These are phyloP conservation scores for Theileria luwenshuni DNA, from an alignment of 169 alveolate genomes.

Conservation along the genomic window DNA sequence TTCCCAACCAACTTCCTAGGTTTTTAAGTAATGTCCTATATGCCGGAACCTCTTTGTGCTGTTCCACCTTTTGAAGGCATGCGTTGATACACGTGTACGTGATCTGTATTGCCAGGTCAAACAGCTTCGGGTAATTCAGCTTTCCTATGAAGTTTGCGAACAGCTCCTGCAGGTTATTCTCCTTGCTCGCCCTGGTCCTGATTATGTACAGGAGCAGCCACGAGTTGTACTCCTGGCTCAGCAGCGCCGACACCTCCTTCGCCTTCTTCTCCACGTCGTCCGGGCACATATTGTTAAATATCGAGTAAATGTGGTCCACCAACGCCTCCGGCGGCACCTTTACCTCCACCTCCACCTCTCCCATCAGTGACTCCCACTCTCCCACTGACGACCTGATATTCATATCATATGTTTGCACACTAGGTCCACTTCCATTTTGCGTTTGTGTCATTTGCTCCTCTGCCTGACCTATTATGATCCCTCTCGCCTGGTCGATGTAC, in stretches of 20 bases:
- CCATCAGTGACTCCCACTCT: constrained; percentile 76
- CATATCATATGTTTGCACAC: background rate
- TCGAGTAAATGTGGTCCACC: constrained; percentile 73
- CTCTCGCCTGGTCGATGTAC: constrained; percentile 56
- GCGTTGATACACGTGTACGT: constrained; percentile 86
- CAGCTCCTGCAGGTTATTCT: constrained; percentile 86
- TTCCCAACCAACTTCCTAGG: constrained; percentile 90
- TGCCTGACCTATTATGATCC: constrained; percentile 52
- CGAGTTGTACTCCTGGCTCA: constrained; percentile 78
- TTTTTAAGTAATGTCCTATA: constrained; percentile 86
- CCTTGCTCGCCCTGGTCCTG: constrained; percentile 89
- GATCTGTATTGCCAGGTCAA: constrained; percentile 75
- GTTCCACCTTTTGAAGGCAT: constrained; percentile 75
- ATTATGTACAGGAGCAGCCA: constrained; percentile 89
- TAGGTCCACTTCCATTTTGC: background rate
- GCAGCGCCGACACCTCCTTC: constrained; percentile 71
- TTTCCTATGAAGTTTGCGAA: constrained; percentile 82
- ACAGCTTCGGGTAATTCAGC: constrained; percentile 78
- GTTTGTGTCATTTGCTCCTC: constrained; percentile 14
- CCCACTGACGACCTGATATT: constrained; percentile 56
- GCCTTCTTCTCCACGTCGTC: constrained; percentile 76
- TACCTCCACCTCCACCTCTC: constrained; percentile 58
- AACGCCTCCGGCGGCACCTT: constrained; percentile 69
- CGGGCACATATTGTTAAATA: constrained; percentile 74
- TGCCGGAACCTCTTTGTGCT: constrained; percentile 81